Evolutionary conservation across 768 basidiomycete species (phyloP), one percentile per base, ranked within the genome.

Genomic region (Mycena polygramma): DNA sequence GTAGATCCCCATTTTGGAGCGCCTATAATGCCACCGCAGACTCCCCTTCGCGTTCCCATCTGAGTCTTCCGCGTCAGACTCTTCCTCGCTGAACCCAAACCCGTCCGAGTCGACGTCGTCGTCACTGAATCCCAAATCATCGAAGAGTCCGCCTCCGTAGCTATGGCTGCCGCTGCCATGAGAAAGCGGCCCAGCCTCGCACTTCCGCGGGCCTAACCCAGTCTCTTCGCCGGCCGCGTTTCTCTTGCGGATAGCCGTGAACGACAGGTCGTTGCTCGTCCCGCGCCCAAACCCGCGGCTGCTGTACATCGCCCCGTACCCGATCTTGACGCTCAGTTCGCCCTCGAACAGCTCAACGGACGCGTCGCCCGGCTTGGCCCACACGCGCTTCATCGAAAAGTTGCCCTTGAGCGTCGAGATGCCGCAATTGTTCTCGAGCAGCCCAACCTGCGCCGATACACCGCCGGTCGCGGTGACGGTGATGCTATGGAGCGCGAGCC

Each of bases 291-390:
- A 43, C n/a, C 57, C 57, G 57, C 57, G 57, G 15, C 57, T 57
- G 37, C 57, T 57, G n/a, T 57, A 57, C 57, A 57, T 57, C 37
- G 57, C 41, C 37, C 37, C 57, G 37, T 41, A 43, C 57, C 19
- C 37, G 37, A 57, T 41, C 57, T 57, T 57, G 57, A 57, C 57
- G 57, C 22, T 37, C 57, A 57, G 37, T 20, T 39, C 36, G 7
- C 57, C 57, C 37, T 57, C 57, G 57, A 57, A 57, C 57, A 57
- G 57, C 57, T 57, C 57, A n/a, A 57, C 26, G 37, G 37, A 41
- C 57, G 57, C 57, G 57, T 41, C 57, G 41, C 26, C 57, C 37
- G 39, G 57, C 57, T 57, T 57, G 37, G 57, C 41, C 57, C 57
- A 57, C 14, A 57, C 57, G 57, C 57, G 57, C 57, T 41, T 57